Evolutionary conservation across 1,284 basidiomycete species (phyloP).

Genomic region (Coriolopsis trogii): DNA sequence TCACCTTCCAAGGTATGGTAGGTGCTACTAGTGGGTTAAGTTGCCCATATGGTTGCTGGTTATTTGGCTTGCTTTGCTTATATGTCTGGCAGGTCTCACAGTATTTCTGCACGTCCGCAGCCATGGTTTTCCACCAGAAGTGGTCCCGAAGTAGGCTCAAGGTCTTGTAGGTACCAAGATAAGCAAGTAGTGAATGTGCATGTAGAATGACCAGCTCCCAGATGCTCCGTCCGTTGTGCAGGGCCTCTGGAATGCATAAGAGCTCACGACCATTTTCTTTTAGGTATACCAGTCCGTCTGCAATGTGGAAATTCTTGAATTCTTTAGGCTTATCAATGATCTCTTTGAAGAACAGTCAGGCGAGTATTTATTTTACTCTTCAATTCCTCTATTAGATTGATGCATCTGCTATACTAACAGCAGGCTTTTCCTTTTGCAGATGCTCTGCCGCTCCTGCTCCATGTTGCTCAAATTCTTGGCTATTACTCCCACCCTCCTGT

Average conservation of each 20-base stretch:
- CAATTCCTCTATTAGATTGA: too few species aligned
- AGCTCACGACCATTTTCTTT: background rate
- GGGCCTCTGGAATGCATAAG: background rate
- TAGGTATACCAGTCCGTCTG: background rate
- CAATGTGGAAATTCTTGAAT: background rate
- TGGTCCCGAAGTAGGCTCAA: constrained; percentile 28
- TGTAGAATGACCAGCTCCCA: background rate
- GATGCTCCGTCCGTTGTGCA: background rate
- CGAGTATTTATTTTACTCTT: background rate
- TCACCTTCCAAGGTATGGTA: constrained; percentile 30
- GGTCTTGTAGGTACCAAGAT: constrained; percentile 24
- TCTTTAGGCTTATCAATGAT: background rate
- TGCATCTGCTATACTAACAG: too few species aligned
- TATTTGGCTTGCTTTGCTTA: constrained; percentile 24
- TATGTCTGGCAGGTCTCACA: constrained; percentile 31
- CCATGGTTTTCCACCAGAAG: constrained; percentile 34
- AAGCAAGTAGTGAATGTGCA: background rate
- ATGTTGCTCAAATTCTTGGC: too few species aligned
- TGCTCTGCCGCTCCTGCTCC: too few species aligned
- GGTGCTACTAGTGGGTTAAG: constrained; percentile 26
- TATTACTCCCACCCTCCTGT: background rate
- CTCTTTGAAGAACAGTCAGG: background rate
- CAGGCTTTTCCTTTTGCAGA: too few species aligned
- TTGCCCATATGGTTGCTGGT: constrained; percentile 28
- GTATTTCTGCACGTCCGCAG: constrained; percentile 26